Conservation (phyloP, 768 basidiomycete species). For the Russula sp. region DNA sequence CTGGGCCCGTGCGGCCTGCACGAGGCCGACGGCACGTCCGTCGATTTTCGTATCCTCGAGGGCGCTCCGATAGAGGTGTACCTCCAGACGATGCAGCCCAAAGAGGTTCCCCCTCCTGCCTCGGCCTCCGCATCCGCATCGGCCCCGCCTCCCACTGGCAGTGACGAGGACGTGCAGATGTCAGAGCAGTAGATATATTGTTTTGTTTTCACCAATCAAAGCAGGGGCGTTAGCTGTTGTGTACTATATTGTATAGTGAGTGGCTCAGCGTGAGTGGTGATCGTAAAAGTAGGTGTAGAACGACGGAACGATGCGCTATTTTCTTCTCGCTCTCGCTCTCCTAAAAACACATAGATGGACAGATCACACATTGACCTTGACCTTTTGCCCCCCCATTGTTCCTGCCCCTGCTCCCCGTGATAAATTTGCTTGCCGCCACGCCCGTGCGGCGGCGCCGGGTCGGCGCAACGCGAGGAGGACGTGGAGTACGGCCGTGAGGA, state of each 20-base stretch:
- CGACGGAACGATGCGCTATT: not conserved
- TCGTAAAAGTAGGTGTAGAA: conserved; percentile 2
- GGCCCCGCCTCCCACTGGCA: conserved; percentile 33
- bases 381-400: not conserved
- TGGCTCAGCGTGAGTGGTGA: not conserved
- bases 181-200: conserved; percentile 42
- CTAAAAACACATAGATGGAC: not conserved
- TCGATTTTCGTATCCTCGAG: conserved; percentile 82
- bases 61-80: conserved; percentile 70
- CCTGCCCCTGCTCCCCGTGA: not conserved
- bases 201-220: conserved; percentile 5
- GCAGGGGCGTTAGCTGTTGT: not conserved
- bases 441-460: conserved; percentile 58
- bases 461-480: conserved; percentile 63
- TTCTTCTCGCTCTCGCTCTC: not conserved
- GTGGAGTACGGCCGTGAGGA: conserved; percentile 80
- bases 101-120: conserved; percentile 40
- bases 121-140: conserved; percentile 35
- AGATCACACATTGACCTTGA: not conserved
- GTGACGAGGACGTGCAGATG: conserved; percentile 86
- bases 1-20: conserved; percentile 50
- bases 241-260: not conserved
- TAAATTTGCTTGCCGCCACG: conserved; percentile 44
- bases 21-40: conserved; percentile 43
- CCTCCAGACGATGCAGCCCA: conserved; percentile 71